Base-by-base conservation (phyloP, 768 basidiomycete genomes). In the Chalciporus sphaerocephalus region DNA sequence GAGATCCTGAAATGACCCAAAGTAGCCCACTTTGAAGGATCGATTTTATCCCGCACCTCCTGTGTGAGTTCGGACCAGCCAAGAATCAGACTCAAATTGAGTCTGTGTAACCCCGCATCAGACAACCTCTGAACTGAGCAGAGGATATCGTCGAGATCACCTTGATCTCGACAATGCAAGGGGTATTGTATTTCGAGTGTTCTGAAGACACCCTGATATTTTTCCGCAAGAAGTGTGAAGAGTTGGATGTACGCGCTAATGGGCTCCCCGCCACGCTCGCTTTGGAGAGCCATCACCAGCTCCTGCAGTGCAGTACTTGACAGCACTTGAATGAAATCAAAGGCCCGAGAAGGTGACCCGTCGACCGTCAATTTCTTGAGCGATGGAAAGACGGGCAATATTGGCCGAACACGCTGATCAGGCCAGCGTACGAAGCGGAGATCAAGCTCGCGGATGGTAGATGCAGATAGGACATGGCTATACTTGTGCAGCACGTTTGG, bases 401-500 rank as follows among this genome's bases (percentile, higher is more conserved):
- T 30, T 3, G 51, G 49, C 8, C 49, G 54, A 38, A 61, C 30
- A 38, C 47, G 49, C 22, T 40, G 35, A 16, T 55, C 59, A 18
- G 59, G 55, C 58, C 58, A 59, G 34, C 47, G 55, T 17, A 54
- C 48, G 27, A 59, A 47, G 17, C 55, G 59, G 25, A 61, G 43
- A 41, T 59, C 58, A 32, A 61, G 56, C 33, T 58, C 59, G 25
- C 13, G 34, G 33, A 59, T 22, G 28, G 38, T 3, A 7, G 57
- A 58, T 20, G 47, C 50, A 10, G 59, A 58, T 33, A 60, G 40
- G 18, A 48, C 48, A 32, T 59, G 50, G 17, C 44, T 52, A 13
- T 52, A 60, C 56, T 56, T 61, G 27, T 61, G 59, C 16, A 60
- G 43, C 17, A 61, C 58, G 10, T 51, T 55, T 33, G 58, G 59